Evolutionary conservation across 164 flowering plant species (phyloP), one percentile per base, ranked within the genome.

Genomic region (Vitis amurensis): DNA sequence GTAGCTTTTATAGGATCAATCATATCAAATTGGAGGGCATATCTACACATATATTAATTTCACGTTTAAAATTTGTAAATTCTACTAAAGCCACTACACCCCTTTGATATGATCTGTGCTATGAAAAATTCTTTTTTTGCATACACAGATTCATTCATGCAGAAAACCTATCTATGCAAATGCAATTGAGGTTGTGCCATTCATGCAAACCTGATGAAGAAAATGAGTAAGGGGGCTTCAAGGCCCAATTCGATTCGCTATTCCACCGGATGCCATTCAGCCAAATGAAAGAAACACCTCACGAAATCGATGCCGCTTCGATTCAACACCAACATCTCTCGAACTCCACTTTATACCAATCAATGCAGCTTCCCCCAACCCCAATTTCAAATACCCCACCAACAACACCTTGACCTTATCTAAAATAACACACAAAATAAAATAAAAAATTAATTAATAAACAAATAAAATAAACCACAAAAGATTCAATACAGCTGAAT

Each of bases 201-300:
- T 12, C 9, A 16, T 12, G 72, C 64, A 59, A 58, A 69, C 73
- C 77, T 68, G 67, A 31, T 7, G 17, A 60, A 63, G 16, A 30
- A 58, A 37, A 12, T 14, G 9, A 47, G 52, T 44, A 2, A 52
- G 15, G 83, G 76, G 85, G 76, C 63, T 57, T 69, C 60, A 67
- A 69, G 78, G 81, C 82, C 81, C 4, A 69, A 77, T 66, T 68
- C 55, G 56, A 77, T 78, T 30, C 63, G 77, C 70, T 83, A 87
- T 78, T 90, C 86, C 62, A 89, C 66, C 6, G 94, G 92, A 83
- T 89, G 92, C 92, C 97, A 89, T 74, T 89, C 91, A 74, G 90
- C 82, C 74, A 87, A 76, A 55, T 83, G 86, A 82, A 80, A 67
- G 73, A 84, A 80, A 68, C 85, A 84, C 60, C 71, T 78, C 30